A percentile compares a stretch with the other conserved stretches of the same genome.
Evolutionary conservation across 371 early-diverging fungal genomes (phyloP).

Genomic region (Synchytrium microbalum): DNA sequence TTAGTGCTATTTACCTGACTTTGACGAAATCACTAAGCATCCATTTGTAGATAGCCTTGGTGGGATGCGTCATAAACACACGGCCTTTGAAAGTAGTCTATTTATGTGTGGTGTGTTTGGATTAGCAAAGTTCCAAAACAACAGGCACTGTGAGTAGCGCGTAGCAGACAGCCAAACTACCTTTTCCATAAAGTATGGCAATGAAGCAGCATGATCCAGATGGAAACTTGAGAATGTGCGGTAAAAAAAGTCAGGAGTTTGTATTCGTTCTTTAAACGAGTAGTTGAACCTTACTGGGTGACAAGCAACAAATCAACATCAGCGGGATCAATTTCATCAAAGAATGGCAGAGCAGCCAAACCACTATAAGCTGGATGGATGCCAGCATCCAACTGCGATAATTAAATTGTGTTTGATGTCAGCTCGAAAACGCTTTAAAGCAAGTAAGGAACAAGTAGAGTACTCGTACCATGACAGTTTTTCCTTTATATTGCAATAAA

Average conservation of each 20-base stretch:
- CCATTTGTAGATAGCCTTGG: constrained; percentile 98
- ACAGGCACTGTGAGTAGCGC: constrained; percentile 3
- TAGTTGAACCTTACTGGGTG: constrained; percentile 64
- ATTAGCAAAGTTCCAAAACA: constrained; percentile 3
- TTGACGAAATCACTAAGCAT: constrained; percentile 95
- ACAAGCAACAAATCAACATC: constrained; percentile 92
- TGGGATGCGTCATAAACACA: constrained; percentile 99
- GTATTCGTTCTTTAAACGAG: too few species aligned
- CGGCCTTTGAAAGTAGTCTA: constrained; percentile 97
- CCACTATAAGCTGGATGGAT: constrained; percentile 98
- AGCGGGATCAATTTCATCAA: constrained; percentile 95
- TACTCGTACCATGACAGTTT: constrained; percentile 79
- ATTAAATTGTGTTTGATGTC: background rate
- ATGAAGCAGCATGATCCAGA: constrained; percentile 98
- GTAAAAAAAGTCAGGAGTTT: constrained; percentile 5
- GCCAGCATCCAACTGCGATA: constrained; percentile 91
- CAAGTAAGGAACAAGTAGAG: background rate
- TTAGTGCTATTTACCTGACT: too few species aligned
- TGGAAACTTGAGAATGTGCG: constrained; percentile 71
- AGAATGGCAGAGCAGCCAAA: constrained; percentile 94
- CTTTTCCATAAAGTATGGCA: constrained; percentile 98
- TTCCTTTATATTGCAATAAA: constrained; percentile 91
- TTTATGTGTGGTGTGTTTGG: background rate
- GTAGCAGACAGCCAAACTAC: constrained; percentile 33
- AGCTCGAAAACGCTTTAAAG: background rate